These are phyloP conservation scores for Suhomyces sp. DNA, from an alignment of 805 yeast genomes.

Conservation along the genomic window DNA sequence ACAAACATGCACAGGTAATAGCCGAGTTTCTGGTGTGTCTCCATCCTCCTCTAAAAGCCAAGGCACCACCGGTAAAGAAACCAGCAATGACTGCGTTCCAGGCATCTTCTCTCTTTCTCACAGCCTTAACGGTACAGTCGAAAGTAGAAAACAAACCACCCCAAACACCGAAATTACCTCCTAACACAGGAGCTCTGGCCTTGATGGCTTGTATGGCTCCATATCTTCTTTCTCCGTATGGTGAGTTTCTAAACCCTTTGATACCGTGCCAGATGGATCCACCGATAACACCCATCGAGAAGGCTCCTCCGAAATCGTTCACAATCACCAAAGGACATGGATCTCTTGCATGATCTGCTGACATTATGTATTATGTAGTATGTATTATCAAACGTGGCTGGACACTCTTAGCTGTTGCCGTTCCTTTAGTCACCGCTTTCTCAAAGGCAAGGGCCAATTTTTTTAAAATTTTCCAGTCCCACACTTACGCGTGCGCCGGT, in stretches of 20 bases:
- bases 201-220: slow-evolving; percentile 90
- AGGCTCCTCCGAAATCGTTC: slow-evolving; percentile 98
- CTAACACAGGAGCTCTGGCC: slow-evolving; percentile 96
- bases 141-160: slow-evolving; percentile 96
- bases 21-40: slow-evolving; percentile 95
- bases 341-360: slow-evolving; percentile 97
- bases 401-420: not conserved
- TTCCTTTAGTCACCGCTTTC: not conserved
- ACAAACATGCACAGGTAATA: slow-evolving; percentile 93
- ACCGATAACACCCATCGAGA: slow-evolving; percentile 98
- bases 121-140: slow-evolving; percentile 93
- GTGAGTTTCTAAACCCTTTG: slow-evolving; percentile 97
- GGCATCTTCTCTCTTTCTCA: slow-evolving; percentile 97
- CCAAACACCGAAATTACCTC: slow-evolving; percentile 99
- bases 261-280: slow-evolving; percentile 99
- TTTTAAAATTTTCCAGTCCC: slow-evolving; percentile 7
- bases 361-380: slow-evolving; percentile 41
- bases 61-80: slow-evolving; percentile 95
- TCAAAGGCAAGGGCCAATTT: not conserved
- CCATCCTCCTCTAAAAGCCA: slow-evolving; percentile 99
- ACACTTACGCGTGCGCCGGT: slow-evolving; percentile 3
- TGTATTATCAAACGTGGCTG: not conserved
- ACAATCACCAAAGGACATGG: slow-evolving; percentile 97
- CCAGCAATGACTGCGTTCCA: slow-evolving; percentile 98
- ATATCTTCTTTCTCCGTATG: slow-evolving; percentile 88